These are phyloP conservation scores for Anthracocystis walkeri DNA, from an alignment of 1,284 basidiomycete species.

Conservation along the genomic window DNA sequence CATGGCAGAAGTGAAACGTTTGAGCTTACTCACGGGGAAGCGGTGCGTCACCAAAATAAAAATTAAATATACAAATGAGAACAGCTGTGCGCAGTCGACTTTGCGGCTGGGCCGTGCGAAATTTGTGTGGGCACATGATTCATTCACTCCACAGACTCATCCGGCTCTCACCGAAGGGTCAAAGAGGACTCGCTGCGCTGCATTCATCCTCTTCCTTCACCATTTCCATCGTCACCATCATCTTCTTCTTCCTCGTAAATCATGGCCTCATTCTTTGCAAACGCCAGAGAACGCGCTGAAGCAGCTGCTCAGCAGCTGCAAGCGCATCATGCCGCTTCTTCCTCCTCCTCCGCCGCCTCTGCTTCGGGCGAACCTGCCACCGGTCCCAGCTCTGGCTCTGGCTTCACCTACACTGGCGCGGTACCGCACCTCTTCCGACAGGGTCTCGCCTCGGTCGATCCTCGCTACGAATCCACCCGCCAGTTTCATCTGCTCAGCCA, in stretches of 20 bases:
- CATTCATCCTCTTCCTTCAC: not conserved
- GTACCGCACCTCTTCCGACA: conserved; percentile 60
- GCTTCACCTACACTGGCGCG: conserved; percentile 55
- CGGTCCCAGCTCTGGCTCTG: conserved; percentile 19
- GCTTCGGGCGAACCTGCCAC: conserved; percentile 7
- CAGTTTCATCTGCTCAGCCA: conserved; percentile 56
- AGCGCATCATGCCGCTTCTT: conserved; percentile 40
- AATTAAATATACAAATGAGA: not conserved
- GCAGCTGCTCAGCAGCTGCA: conserved; percentile 60
- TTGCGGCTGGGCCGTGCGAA: conserved; percentile 3
- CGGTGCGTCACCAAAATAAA: not conserved
- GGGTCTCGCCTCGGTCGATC: conserved; percentile 60
- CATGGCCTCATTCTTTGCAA: conserved; percentile 62
- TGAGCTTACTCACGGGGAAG: not conserved
- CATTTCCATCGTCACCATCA: conserved; percentile 4
- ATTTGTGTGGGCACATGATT: not conserved
- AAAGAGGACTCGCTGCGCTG: not conserved
- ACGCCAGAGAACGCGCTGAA: conserved; percentile 59
- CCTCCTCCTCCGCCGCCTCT: conserved; percentile 12
- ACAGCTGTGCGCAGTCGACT: no score
- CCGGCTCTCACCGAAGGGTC: not conserved
- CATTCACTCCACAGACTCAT: not conserved
- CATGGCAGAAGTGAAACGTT: not conserved
- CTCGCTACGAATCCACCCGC: conserved; percentile 61
- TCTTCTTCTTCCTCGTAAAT: not conserved